Evolutionary conservation across 306 rosid genomes (phyloP).

Genomic region (Pueraria montana): DNA sequence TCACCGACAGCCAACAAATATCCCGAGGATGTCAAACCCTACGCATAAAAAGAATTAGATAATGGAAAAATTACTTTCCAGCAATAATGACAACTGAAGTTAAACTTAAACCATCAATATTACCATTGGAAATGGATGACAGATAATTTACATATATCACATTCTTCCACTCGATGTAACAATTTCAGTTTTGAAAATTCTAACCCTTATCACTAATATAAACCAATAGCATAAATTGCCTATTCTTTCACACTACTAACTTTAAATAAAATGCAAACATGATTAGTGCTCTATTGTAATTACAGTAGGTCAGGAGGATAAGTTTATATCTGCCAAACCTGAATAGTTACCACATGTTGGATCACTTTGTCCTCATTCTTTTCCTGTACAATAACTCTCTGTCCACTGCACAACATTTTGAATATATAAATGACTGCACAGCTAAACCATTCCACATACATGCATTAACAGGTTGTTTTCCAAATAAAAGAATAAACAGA

Average conservation of each 20-base stretch:
- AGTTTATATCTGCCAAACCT: slow-evolving; percentile 64
- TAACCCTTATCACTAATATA: neutral
- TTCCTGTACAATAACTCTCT: slow-evolving; percentile 87
- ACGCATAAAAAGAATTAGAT: slow-evolving; percentile 35
- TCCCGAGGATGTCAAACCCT: slow-evolving; percentile 67
- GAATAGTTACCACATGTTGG: slow-evolving; percentile 87
- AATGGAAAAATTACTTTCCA: neutral
- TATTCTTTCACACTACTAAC: neutral
- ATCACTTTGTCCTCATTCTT: slow-evolving; percentile 70
- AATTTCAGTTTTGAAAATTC: slow-evolving; percentile 28
- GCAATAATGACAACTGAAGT: slow-evolving; percentile 22
- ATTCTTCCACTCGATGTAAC: slow-evolving; percentile 31
- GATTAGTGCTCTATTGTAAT: slow-evolving; percentile 14
- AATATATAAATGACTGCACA: slow-evolving; percentile 34
- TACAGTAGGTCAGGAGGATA: slow-evolving; percentile 32
- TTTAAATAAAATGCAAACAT: slow-evolving; percentile 15
- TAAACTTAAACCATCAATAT: slow-evolving; percentile 33
- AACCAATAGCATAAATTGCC: slow-evolving; percentile 20
- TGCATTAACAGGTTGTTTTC: neutral
- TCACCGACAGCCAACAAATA: slow-evolving; percentile 84
- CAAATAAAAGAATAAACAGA: slow-evolving; percentile 1
- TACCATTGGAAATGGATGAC: slow-evolving; percentile 18
- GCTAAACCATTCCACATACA: slow-evolving; percentile 35
- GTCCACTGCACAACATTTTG: slow-evolving; percentile 72
- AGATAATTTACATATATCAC: slow-evolving; percentile 7